Conservation (phyloP, 2,329 filamentous ascomycete species). For the Lecanicillium sp. region DNA sequence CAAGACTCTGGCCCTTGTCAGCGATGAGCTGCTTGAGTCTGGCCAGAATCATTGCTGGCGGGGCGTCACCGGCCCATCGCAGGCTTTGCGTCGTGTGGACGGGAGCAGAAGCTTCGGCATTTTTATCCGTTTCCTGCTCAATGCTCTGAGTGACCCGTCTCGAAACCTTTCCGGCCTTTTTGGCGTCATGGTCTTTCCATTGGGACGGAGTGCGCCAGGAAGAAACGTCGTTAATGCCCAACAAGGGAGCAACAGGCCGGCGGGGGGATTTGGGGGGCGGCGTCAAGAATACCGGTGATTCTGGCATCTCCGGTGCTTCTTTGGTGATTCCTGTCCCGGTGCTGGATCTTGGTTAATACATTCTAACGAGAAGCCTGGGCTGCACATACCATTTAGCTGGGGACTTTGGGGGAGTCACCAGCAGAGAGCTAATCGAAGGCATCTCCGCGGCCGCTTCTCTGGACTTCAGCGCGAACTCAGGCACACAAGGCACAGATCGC, state of each 20-base stretch:
- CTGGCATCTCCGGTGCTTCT: neutral
- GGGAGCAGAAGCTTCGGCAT: neutral
- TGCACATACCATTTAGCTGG: slow-evolving; percentile 25
- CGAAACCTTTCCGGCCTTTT: neutral
- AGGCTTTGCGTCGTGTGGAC: slow-evolving; percentile 1
- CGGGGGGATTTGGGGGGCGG: slow-evolving; percentile 17
- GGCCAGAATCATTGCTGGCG: slow-evolving; percentile 15
- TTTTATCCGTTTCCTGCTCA: neutral
- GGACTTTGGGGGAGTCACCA: slow-evolving; percentile 24
- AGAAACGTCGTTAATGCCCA: slow-evolving; percentile 13
- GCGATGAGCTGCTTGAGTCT: slow-evolving; percentile 15
- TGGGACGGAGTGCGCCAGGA: slow-evolving; percentile 13
- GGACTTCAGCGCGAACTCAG: neutral
- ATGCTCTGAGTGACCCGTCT: neutral
- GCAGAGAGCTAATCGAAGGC: slow-evolving; percentile 19
- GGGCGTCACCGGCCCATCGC: slow-evolving; percentile 13
- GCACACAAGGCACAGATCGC: neutral
- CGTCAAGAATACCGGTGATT: neutral
- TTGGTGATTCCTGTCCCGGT: neutral
- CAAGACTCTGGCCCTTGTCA: slow-evolving; percentile 43
- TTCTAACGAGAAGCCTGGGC: too few relatives aligned
- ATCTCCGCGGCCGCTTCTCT: neutral
- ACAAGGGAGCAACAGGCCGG: neutral
- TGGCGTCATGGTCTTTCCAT: slow-evolving; percentile 2
- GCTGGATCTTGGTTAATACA: too few relatives aligned